These are phyloP conservation scores for Paraglomus occultum DNA, from an alignment of 192 early-diverging fungal species.

Conservation along the genomic window DNA sequence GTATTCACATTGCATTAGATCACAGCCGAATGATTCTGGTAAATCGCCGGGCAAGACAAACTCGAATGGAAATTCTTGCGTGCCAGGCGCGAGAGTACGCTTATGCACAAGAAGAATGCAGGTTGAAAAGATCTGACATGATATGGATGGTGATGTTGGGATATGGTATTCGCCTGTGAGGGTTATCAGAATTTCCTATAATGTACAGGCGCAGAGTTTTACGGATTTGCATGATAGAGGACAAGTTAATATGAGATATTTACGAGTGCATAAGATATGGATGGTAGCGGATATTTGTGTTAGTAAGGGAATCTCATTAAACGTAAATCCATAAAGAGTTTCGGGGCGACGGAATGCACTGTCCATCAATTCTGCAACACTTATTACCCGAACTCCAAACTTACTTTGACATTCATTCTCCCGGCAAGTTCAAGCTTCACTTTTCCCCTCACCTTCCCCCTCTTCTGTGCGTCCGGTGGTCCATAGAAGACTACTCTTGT, in stretches of 20 bases:
- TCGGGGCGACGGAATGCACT: no score
- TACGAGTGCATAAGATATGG: no score
- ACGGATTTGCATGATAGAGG: no score
- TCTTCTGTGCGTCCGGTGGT: neutral
- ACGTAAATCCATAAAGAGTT: no score
- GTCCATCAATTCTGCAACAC: no score
- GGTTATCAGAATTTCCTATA: constrained; percentile 11
- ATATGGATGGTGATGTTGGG: neutral
- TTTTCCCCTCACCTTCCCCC: constrained; percentile 18
- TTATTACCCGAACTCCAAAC: no score
- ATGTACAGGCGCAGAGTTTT: no score
- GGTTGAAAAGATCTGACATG: constrained; percentile 17
- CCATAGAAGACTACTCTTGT: constrained; percentile 18
- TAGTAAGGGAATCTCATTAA: no score
- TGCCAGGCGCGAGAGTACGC: neutral
- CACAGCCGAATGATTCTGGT: constrained; percentile 9
- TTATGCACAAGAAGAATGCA: constrained; percentile 17
- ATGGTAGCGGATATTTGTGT: no score
- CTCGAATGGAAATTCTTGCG: constrained; percentile 18
- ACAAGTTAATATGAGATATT: no score
- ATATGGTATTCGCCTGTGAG: constrained; percentile 8
- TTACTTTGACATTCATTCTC: constrained; percentile 18
- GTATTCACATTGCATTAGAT: constrained; percentile 10
- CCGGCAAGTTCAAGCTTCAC: constrained; percentile 24
- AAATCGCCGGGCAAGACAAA: constrained; percentile 11